Evolutionary conservation across 768 basidiomycete genomes (phyloP).

Genomic region (Podaxis carcinomalis): DNA sequence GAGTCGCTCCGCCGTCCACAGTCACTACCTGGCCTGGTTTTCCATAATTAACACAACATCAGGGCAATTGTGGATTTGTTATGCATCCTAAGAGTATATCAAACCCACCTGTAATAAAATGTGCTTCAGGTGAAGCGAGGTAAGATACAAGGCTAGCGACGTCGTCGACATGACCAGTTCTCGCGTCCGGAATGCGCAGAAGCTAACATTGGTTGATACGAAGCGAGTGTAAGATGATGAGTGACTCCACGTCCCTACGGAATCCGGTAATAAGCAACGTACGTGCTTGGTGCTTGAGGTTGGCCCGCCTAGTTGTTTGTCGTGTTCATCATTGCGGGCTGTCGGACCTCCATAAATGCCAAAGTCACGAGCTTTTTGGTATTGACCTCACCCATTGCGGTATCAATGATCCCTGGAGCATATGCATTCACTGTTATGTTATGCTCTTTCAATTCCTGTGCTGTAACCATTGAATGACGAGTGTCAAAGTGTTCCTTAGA

Average conservation of each 20-base stretch:
- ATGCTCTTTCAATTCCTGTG: constrained; percentile 31
- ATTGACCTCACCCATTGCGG: background rate
- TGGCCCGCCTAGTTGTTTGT: background rate
- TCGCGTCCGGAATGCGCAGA: background rate
- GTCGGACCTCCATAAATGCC: background rate
- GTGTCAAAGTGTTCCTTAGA: background rate
- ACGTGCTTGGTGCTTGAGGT: background rate
- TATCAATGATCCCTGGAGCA: constrained; percentile 25
- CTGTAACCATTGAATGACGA: constrained; percentile 15
- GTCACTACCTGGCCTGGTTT: constrained; percentile 1
- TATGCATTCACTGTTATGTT: constrained; percentile 41
- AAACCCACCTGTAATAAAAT: constrained; percentile 1
- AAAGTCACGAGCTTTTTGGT: background rate
- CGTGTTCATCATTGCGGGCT: background rate
- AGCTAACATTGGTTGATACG: background rate
- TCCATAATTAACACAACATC: background rate
- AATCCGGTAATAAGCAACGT: background rate
- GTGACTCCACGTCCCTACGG: too few relatives aligned
- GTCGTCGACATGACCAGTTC: constrained; percentile 9
- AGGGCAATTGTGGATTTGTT: background rate
- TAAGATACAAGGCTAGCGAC: constrained; percentile 19
- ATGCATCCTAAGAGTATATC: background rate
- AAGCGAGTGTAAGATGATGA: background rate
- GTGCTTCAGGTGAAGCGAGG: constrained; percentile 15
- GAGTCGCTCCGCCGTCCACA: background rate